phyloP scores from a whole-genome alignment of 2,329 filamentous ascomycete genomes.

The Hirsutella thompsonii region DNA sequence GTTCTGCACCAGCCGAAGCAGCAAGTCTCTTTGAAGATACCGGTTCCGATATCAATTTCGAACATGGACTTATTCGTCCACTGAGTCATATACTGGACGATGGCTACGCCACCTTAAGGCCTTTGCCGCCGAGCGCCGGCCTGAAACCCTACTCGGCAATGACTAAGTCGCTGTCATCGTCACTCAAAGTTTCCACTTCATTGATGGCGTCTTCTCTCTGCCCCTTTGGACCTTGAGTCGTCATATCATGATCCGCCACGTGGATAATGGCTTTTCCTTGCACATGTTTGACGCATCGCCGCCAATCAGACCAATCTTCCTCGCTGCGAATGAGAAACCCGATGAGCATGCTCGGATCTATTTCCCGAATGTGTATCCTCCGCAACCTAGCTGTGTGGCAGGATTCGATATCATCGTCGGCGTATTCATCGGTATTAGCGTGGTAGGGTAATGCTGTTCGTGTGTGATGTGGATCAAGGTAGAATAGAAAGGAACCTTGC shows the following conservation, averaged over 20 bases:
- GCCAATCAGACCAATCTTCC: constrained; percentile 77
- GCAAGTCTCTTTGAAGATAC: too few species aligned
- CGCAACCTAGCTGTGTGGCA: constrained; percentile 82
- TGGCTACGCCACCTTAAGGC: too few species aligned
- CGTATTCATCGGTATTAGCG: constrained; percentile 43
- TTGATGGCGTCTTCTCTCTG: constrained; percentile 68
- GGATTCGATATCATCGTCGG: constrained; percentile 59
- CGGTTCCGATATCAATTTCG: too few species aligned
- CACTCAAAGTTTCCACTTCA: constrained; percentile 81
- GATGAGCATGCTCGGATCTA: constrained; percentile 97
- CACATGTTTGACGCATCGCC: constrained; percentile 57
- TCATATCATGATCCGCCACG: constrained; percentile 59
- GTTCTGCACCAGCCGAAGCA: too few species aligned
- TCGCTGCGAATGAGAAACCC: constrained; percentile 78
- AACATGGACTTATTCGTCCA: too few species aligned
- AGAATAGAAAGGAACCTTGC: constrained; percentile 70
- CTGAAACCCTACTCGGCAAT: constrained; percentile 11
- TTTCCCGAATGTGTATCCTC: constrained; percentile 72
- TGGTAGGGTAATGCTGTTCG: constrained; percentile 58
- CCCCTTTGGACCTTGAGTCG: constrained; percentile 32
- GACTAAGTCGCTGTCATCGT: constrained; percentile 39
- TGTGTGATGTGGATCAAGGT: constrained; percentile 86
- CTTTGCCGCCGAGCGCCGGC: background rate
- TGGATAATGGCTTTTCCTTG: constrained; percentile 79
- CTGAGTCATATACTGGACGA: too few species aligned